Conservation (phyloP, 345 rosid species). For the Eucalyptus rudis region DNA sequence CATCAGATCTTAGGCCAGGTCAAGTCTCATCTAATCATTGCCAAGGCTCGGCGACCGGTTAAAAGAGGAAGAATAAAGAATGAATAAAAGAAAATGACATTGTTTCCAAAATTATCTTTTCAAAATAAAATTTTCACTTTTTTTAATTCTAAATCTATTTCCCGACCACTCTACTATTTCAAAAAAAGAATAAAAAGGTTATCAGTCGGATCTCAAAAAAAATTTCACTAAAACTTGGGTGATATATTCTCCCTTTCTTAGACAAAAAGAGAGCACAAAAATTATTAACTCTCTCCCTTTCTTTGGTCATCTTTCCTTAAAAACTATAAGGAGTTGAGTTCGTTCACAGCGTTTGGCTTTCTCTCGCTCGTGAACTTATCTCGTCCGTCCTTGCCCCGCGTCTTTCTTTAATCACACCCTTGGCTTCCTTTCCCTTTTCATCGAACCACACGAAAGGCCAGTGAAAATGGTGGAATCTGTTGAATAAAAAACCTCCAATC, state of each 20-base stretch:
- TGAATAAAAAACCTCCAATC: background rate
- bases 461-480: background rate
- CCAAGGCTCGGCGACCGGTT: accelerated
- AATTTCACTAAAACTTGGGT: background rate
- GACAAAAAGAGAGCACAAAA: background rate
- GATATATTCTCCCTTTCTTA: background rate
- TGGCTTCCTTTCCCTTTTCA: background rate
- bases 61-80: too few relatives aligned
- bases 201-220: background rate
- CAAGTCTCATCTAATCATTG: too few relatives aligned
- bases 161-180: too few relatives aligned
- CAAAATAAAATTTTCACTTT: too few relatives aligned
- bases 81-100: too few relatives aligned
- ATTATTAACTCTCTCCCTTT: background rate
- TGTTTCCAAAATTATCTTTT: too few relatives aligned
- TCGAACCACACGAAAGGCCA: background rate
- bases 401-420: background rate
- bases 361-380: background rate
- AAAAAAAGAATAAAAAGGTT: accelerated
- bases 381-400: background rate
- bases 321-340: background rate
- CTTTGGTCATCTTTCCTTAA: background rate
- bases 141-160: too few relatives aligned
- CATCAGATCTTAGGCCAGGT: accelerated
- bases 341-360: background rate